Evolutionary conservation across 1,284 basidiomycete species (phyloP).

Genomic region (Cutaneotrichosporon sp.): DNA sequence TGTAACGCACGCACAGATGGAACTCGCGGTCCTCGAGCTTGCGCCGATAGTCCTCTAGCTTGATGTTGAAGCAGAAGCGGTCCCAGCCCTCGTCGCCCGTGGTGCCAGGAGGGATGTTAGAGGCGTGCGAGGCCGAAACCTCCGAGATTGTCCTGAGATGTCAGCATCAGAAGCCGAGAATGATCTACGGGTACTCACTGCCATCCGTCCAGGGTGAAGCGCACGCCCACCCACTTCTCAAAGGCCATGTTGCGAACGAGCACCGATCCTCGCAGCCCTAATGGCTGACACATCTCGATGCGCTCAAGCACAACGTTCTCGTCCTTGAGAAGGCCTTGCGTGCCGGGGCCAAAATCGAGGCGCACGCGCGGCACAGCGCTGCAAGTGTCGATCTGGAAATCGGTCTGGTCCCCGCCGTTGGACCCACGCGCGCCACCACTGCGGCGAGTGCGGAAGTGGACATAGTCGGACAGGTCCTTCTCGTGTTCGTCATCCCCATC

Average conservation of each 20-base stretch:
- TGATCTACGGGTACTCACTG: constrained; percentile 46
- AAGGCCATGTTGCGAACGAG: constrained; percentile 59
- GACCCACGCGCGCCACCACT: constrained; percentile 35
- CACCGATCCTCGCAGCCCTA: constrained; percentile 54
- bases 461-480: constrained; percentile 49
- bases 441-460: constrained; percentile 48
- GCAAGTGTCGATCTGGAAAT: constrained; percentile 39
- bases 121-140: constrained; percentile 53
- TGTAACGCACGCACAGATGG: constrained; percentile 66
- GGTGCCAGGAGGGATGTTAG: constrained; percentile 50
- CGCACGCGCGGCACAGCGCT: constrained; percentile 47
- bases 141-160: constrained; percentile 56
- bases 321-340: constrained; percentile 34
- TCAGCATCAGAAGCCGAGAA: background rate
- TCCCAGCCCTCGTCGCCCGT: constrained; percentile 55
- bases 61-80: constrained; percentile 59
- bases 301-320: constrained; percentile 52
- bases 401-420: constrained; percentile 28
- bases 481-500: constrained; percentile 52
- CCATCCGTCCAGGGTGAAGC: constrained; percentile 61
- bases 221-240: constrained; percentile 58
- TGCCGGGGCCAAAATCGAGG: constrained; percentile 49
- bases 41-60: constrained; percentile 69
- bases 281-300: constrained; percentile 39
- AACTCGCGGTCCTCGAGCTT: constrained; percentile 66